Evolutionary conservation across 768 basidiomycete species (phyloP).

Genomic region (Ramaria sp.): DNA sequence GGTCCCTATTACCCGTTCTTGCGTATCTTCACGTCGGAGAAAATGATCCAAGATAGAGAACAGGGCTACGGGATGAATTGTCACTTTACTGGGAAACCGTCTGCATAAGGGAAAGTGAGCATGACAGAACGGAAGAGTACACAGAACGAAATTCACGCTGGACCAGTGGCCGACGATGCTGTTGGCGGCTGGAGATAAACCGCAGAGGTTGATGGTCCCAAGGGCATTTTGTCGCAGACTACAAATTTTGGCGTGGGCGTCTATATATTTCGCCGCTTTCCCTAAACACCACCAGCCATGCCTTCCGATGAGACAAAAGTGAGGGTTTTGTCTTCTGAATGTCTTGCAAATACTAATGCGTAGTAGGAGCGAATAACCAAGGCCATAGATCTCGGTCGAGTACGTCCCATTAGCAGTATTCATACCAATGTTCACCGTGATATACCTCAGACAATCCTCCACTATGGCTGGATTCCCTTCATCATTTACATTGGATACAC

Average conservation of each 20-base stretch:
- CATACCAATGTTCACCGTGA: constrained; percentile 1
- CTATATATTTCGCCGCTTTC: background rate
- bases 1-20: constrained; percentile 90
- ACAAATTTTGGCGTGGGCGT: background rate
- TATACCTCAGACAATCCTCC: constrained; percentile 60
- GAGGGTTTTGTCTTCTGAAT: constrained; percentile 7
- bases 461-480: constrained; percentile 94
- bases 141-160: constrained; percentile 22
- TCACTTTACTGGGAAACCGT: constrained; percentile 60
- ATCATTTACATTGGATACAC: constrained; percentile 95
- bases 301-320: constrained; percentile 91
- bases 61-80: constrained; percentile 84
- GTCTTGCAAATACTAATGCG: background rate
- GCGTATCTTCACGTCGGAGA: constrained; percentile 70
- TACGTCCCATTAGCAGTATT: constrained; percentile 27
- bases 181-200: constrained; percentile 27
- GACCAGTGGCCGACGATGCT: constrained; percentile 19
- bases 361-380: constrained; percentile 72
- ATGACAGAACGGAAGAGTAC: background rate
- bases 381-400: constrained; percentile 70
- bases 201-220: constrained; percentile 37
- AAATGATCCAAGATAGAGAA: constrained; percentile 97
- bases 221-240: constrained; percentile 29
- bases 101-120: constrained; percentile 27
- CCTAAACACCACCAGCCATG: constrained; percentile 38